Base-by-base conservation (phyloP, 2,329 filamentous ascomycete species). In the Talaromyces sp. region DNA sequence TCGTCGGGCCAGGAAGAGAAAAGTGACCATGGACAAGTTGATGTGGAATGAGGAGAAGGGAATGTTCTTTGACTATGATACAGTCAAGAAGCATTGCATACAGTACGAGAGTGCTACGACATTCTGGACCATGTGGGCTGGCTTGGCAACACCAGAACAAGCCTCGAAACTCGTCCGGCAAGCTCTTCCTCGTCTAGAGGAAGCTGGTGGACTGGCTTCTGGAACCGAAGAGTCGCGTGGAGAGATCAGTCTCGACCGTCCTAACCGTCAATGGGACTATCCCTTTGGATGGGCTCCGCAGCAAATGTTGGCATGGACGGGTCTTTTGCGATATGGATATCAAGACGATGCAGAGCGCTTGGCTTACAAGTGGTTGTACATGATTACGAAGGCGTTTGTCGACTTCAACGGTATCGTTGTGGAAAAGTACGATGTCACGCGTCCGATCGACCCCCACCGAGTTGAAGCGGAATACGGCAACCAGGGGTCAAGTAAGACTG, bases 21-120 rank as follows among this genome's bases (percentile, higher is more conserved):
- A 95, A 83, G 83, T 89, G 70, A 88, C 88, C 9, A 95, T 98
- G 72, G 91, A 98, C 79, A 95, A 93, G 80, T 92, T 95, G 73
- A 87, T 96, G 76, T 99, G 95, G 95, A 90, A 96, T 74, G 90
- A 94, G 70, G 84, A 91, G 70, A 88, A 91, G 75, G 94, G 94
- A 66, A 96, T 98, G 91, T 99, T 92, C 83, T 98, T 98, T 74
- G 95, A 99, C 79, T 99, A 98, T 78, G 86, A 99, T 80, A 96
- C 92, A 0, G 88, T 85, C 68, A 91, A 90, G 78, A 87, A 93
- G 74, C 79, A 92, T 78, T 91, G 90, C 72, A 92, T 88, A 70
- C 87, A 84, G 14, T 98, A 98, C 76, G 95, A 98, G 80, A 91
- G 87, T 69, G 92, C 90, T 63, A 99, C 95, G 2, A 97, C 93